Evolutionary conservation across 495 filamentous ascomycete species (phyloP).

Genomic region (Neurospora africana): DNA sequence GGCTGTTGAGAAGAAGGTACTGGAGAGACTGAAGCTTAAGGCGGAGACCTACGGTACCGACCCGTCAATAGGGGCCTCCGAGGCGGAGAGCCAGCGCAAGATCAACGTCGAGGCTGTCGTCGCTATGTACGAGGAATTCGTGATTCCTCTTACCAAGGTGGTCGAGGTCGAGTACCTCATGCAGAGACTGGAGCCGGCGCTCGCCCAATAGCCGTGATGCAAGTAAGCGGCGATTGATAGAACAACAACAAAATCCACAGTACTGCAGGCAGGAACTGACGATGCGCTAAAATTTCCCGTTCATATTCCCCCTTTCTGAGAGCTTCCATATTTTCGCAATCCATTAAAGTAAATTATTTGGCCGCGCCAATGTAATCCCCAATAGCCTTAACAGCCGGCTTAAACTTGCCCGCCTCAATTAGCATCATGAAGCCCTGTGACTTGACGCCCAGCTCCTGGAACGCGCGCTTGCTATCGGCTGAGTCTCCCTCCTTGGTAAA

Average conservation of each 20-base stretch:
- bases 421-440: constrained; percentile 71
- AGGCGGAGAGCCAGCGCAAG: constrained; percentile 41
- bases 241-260: not conserved
- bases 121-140: constrained; percentile 86
- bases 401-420: constrained; percentile 59
- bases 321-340: not conserved
- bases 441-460: constrained; percentile 85
- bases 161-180: constrained; percentile 98
- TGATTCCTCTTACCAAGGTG: constrained; percentile 93
- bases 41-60: constrained; percentile 92
- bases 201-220: not conserved
- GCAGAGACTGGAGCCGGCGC: constrained; percentile 58
- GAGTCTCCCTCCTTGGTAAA: constrained; percentile 74
- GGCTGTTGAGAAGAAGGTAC: constrained; percentile 82
- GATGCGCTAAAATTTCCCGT: not conserved
- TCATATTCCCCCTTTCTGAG: not conserved
- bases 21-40: constrained; percentile 81
- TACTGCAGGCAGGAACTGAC: not conserved
- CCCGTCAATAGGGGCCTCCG: constrained; percentile 37
- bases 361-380: constrained; percentile 51
- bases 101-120: constrained; percentile 91
- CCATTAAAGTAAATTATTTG: not conserved
- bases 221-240: not conserved
- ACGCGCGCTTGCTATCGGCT: constrained; percentile 84
- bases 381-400: constrained; percentile 58